Base-by-base conservation (phyloP, 805 yeast species). In the Candida sphagnicola region DNA sequence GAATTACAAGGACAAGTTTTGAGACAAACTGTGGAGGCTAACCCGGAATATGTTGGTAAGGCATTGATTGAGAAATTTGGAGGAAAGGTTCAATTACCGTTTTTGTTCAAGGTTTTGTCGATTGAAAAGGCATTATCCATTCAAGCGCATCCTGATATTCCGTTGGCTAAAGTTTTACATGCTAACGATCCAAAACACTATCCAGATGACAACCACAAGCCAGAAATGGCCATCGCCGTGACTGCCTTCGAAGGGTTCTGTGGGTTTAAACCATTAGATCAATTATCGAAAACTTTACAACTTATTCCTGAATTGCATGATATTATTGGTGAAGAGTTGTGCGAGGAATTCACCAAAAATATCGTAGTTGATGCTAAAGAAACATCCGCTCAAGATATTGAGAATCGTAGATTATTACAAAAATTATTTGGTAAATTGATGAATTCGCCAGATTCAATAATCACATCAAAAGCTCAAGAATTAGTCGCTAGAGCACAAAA, bases 211-310 rank as follows among this genome's bases (percentile, higher is more conserved):
- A 93, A 93, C 70, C 99, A 93, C 67, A 93, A 93, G 71, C 99
- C 99, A n/a, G 99, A 93, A 65, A 93, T 93, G 99, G 98, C 99
- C 36, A 79, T 93, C 56, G 99, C 99, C 6, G 81, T 93, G 38
- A 90, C 98, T 16, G 86, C 79, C 44, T 93, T 93, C 54, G 98
- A 93, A 70, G 98, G 97, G 0, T 91, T 93, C 67, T 93, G 99
- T 65, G 99, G 99, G 0, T 93, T 93, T 72, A 83, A 93, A 59
- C 99, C 99, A 15, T 75, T 90, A 54, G 74, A 70, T 25, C 84
- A 89, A 64, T 75, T 93, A 49, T 82, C 82, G 34, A 69, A 69
- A 32, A 80, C 86, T 45, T 73, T 93, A 53, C 56, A 72, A 42
- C 75, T 76, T 11, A 77, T 93, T 35, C 91, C 95, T 3, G 97